Base-by-base conservation (phyloP, 2,329 filamentous ascomycete genomes). In the Colletotrichum tanaceti region DNA sequence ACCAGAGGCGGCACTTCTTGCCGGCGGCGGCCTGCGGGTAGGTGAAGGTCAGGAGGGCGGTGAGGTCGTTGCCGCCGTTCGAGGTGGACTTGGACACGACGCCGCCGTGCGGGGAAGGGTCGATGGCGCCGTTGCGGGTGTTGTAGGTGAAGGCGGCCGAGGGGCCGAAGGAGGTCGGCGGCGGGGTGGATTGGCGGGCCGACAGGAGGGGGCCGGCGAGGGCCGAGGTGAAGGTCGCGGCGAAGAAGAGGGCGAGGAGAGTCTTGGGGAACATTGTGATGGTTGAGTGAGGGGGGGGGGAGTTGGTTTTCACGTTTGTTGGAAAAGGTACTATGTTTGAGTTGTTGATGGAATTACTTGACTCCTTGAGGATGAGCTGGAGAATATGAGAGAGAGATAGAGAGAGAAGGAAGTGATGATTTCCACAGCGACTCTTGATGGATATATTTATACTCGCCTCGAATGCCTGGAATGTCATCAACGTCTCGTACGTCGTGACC, bases 41-140 rank as follows among this genome's bases (percentile, higher is more conserved):
- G n/a, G 70, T 73, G 47, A 77, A 77, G 54, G 74, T 76, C 32
- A 76, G 39, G 46, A 77, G 75, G 52, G 75, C 72, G 38, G 74
- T 77, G 62, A 72, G 69, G 65, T 77, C 75, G 53, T 74, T 68
- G 60, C 73, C 72, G 2, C 44, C 57, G 70, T 76, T 74, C 68
- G 62, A 62, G 47, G 71, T 69, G 10, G 50, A 65, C 63, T 76
- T 75, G 46, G 58, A 65, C 18, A 76, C 65, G 49, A 64, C 38
- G 60, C 70, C 71, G 61, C 39, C 59, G 39, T 47, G 13, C 41
- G 44, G 18, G 32, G 70, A 35, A 20, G 70, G 70, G 43, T 41
- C 7, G 63, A 75, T 74, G 64, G 73, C 72, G 44, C 74, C 74
- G 28, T 58, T 73, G 60, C 67, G 39, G 16, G 73, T 69, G 55